Percentiles rank a stretch among this genome's conserved stretches.
Evolutionary conservation across 2,329 filamentous ascomycete genomes (phyloP).

Genomic region (Colletotrichum sp.): DNA sequence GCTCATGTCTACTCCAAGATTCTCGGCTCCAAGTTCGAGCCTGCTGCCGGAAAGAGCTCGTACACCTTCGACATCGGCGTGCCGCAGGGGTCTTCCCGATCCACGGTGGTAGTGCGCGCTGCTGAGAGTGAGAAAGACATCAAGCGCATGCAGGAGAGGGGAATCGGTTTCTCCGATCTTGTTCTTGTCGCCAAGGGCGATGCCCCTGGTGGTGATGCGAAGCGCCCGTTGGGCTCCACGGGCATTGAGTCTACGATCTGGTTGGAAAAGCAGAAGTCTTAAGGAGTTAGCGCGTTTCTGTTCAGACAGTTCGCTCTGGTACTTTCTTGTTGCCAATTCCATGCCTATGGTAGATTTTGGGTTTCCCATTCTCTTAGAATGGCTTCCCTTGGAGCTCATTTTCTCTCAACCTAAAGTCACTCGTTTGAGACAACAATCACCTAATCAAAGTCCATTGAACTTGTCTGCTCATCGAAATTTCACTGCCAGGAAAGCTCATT

Average conservation of each 20-base stretch:
- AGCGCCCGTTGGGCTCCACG: background rate
- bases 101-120: background rate
- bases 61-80: background rate
- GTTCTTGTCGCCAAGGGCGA: background rate
- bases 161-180: background rate
- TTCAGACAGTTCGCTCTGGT: background rate
- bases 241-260: background rate
- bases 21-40: background rate
- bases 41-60: background rate
- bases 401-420: background rate
- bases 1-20: background rate
- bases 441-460: background rate
- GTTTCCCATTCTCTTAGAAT: background rate
- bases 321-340: background rate
- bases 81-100: background rate
- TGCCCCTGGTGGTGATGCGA: background rate
- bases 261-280: background rate
- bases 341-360: fast-evolving
- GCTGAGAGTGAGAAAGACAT: background rate
- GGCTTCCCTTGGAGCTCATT: background rate
- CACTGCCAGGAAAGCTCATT: background rate
- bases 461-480: fast-evolving
- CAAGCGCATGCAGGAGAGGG: background rate
- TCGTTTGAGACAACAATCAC: background rate
- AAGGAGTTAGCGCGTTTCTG: background rate